Conservation (phyloP, 1,284 basidiomycete species). For the Cryptococcus amylolentus region DNA sequence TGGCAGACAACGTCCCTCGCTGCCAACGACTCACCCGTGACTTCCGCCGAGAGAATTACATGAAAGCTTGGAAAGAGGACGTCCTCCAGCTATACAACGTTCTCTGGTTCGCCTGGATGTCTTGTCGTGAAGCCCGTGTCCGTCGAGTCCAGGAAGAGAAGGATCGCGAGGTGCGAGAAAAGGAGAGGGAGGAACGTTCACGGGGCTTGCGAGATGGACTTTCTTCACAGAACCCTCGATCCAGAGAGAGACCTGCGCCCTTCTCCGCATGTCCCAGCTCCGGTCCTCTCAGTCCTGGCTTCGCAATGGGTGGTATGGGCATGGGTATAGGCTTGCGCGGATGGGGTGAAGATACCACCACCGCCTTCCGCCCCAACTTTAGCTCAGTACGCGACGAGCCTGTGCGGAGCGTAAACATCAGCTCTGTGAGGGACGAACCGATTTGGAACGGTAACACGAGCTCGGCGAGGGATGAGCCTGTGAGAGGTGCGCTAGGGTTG, state of each 20-base stretch:
- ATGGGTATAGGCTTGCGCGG: background rate
- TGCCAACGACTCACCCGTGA: conserved; percentile 81
- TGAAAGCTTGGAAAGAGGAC: conserved; percentile 88
- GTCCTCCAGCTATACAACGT: conserved; percentile 84
- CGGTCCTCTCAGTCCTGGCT: background rate
- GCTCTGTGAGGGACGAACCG: conserved; percentile 25
- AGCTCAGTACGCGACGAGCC: conserved; percentile 27
- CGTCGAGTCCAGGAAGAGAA: conserved; percentile 21
- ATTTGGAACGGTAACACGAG: background rate
- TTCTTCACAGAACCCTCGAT: background rate
- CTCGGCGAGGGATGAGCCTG: conserved; percentile 6
- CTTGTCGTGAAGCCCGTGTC: conserved; percentile 32
- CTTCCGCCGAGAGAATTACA: conserved; percentile 82
- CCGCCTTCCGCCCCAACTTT: conserved; percentile 3
- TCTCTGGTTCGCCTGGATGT: conserved; percentile 67
- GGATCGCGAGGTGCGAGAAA: conserved; percentile 14
- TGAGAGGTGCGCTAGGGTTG: background rate
- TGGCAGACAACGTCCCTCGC: conserved; percentile 70
- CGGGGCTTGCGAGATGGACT: background rate
- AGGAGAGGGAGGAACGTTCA: conserved; percentile 4
- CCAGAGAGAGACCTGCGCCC: background rate
- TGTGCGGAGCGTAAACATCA: conserved; percentile 14
- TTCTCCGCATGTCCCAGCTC: background rate
- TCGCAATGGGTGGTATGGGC: background rate
- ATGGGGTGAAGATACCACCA: background rate